phyloP scores from a whole-genome alignment of 768 basidiomycete species.

The Amanita jacksonii region DNA sequence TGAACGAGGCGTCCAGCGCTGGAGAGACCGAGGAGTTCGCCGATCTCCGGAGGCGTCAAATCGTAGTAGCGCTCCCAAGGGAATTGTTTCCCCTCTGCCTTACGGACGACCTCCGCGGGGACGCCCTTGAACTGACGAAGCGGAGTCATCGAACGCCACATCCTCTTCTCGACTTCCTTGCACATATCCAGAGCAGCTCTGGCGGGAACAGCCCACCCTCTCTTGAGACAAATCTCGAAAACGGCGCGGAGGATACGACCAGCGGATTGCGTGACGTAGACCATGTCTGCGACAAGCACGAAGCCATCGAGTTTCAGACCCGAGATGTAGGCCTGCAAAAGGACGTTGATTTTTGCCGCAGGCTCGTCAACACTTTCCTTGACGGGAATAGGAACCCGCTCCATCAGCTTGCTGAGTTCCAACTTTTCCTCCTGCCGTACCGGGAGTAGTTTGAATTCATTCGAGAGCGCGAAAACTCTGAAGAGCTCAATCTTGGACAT shows the following conservation, averaged over 20 bases:
- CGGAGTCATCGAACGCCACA: constrained; percentile 99
- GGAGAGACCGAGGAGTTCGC: constrained; percentile 87
- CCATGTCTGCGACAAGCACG: no score
- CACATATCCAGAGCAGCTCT: no score
- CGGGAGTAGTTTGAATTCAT: constrained; percentile 90
- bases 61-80: constrained; percentile 99
- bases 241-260: no score
- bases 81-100: constrained; percentile 98
- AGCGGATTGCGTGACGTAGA: no score
- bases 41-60: no score
- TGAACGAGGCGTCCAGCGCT: constrained; percentile 91
- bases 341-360: constrained; percentile 93
- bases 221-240: no score
- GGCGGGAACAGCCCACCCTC: no score
- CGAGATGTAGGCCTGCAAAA: constrained; percentile 94
- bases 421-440: constrained; percentile 86
- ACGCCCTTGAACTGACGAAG: no score
- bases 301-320: no score
- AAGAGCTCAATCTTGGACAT: constrained; percentile 90
- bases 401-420: constrained; percentile 81
- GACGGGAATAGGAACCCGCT: constrained; percentile 93
- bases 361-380: constrained; percentile 95
- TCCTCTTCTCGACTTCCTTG: constrained; percentile 85
- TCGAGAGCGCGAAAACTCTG: constrained; percentile 89
- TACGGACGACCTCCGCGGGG: no score